These are phyloP conservation scores for Adansonia grandidieri DNA, from an alignment of 441 rosid species.

Conservation along the genomic window DNA sequence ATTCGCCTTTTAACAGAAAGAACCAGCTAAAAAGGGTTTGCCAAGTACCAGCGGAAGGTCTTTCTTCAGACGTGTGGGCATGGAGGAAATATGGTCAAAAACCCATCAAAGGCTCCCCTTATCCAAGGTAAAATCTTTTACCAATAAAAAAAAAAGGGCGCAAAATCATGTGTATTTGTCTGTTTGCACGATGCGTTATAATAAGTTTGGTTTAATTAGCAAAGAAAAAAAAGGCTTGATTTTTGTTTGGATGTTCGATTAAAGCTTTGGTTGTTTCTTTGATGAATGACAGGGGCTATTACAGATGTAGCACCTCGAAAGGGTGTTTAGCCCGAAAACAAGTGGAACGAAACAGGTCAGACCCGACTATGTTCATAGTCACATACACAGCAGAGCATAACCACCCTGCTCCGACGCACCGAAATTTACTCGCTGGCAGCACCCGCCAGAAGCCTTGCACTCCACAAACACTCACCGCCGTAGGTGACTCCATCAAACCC, in stretches of 20 bases:
- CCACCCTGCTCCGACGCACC: constrained; percentile 92
- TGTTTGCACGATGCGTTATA: background rate
- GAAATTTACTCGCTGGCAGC: constrained; percentile 89
- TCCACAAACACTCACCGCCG: constrained; percentile 38
- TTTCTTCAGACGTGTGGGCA: constrained; percentile 88
- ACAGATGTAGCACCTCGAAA: constrained; percentile 89
- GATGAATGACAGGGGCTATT: constrained; percentile 65
- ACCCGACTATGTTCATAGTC: constrained; percentile 82
- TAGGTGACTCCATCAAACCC: constrained; percentile 37
- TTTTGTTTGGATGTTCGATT: constrained; percentile 30
- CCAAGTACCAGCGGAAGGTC: constrained; percentile 82
- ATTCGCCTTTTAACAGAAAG: constrained; percentile 49
- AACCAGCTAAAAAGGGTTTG: constrained; percentile 75
- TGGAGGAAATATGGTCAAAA: constrained; percentile 98
- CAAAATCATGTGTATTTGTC: background rate
- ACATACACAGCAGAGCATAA: constrained; percentile 96
- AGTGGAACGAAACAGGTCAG: constrained; percentile 92
- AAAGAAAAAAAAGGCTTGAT: no score
- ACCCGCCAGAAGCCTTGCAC: constrained; percentile 70
- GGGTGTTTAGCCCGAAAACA: constrained; percentile 94
- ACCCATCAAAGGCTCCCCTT: constrained; percentile 96
- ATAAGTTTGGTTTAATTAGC: background rate
- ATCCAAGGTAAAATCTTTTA: constrained; percentile 58
- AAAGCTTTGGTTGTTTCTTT: constrained; percentile 10
- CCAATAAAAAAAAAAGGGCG: no score